Evolutionary conservation across 1,284 basidiomycete species (phyloP).

Genomic region (Papiliotrema terrestris): DNA sequence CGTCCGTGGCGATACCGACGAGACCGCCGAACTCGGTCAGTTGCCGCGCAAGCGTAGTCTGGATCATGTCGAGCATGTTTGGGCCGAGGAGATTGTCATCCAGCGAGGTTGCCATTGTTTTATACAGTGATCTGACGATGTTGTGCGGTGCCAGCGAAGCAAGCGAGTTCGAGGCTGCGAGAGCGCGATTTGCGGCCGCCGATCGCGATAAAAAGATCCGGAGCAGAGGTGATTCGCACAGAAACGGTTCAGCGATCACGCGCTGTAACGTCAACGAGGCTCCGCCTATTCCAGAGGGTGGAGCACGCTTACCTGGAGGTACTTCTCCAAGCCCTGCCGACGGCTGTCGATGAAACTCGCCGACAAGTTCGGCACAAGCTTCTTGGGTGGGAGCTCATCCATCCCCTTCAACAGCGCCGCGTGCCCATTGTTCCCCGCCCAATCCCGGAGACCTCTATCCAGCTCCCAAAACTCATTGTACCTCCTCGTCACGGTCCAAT

Average conservation of each 20-base stretch:
- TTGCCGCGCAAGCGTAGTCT: slow-evolving; percentile 65
- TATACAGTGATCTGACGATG: slow-evolving; percentile 76
- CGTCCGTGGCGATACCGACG: slow-evolving; percentile 71
- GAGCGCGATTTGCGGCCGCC: neutral
- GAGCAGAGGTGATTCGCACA: slow-evolving; percentile 80
- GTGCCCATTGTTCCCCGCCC: slow-evolving; percentile 17
- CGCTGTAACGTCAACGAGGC: slow-evolving; percentile 56
- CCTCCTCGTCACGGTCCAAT: slow-evolving; percentile 82
- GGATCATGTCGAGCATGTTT: slow-evolving; percentile 87
- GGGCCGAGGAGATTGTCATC: slow-evolving; percentile 91
- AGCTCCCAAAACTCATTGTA: slow-evolving; percentile 93
- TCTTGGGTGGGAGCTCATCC: slow-evolving; percentile 80
- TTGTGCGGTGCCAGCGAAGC: slow-evolving; percentile 53
- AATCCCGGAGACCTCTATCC: slow-evolving; percentile 67
- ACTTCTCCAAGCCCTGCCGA: slow-evolving; percentile 74
- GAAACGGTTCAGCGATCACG: slow-evolving; percentile 64
- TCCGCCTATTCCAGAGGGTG: neutral
- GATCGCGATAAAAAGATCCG: slow-evolving; percentile 77
- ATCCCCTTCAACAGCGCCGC: slow-evolving; percentile 56
- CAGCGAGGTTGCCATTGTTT: slow-evolving; percentile 82
- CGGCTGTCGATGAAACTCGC: slow-evolving; percentile 74
- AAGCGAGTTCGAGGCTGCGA: slow-evolving; percentile 1
- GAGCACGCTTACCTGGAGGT: slow-evolving; percentile 66
- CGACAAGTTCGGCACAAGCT: slow-evolving; percentile 77
- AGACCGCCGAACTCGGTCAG: slow-evolving; percentile 75